Percentiles rank a stretch among this genome's conserved stretches.
Conservation (phyloP, 2,329 filamentous ascomycete genomes). For the Aspergillus piperis region DNA sequence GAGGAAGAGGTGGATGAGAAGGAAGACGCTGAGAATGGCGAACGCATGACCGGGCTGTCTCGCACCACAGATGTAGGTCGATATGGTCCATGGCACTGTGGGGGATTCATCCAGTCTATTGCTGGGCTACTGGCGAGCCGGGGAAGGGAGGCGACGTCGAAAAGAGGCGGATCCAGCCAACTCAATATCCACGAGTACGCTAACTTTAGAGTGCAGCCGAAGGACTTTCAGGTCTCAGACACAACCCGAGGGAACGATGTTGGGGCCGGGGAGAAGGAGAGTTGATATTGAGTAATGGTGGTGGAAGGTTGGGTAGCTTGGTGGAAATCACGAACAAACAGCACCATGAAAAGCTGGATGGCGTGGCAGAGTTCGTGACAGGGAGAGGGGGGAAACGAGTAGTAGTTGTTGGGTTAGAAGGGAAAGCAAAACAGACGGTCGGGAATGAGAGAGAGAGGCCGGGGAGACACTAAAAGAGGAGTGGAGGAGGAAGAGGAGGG, state of each 20-base stretch:
- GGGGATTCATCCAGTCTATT: slow-evolving; percentile 34
- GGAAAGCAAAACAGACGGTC: background rate
- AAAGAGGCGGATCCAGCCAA: slow-evolving; percentile 4
- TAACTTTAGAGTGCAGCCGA: background rate
- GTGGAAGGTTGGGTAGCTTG: background rate
- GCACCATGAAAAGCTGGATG: background rate
- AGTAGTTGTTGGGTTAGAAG: background rate
- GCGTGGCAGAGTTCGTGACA: background rate
- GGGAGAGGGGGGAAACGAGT: background rate
- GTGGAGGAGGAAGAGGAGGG: slow-evolving; percentile 17
- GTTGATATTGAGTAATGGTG: background rate
- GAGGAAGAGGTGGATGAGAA: slow-evolving; percentile 22
- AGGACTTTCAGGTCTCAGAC: background rate
- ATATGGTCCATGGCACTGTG: slow-evolving; percentile 35
- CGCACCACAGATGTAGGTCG: slow-evolving; percentile 27
- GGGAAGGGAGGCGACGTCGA: slow-evolving; percentile 9
- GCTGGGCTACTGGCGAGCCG: slow-evolving; percentile 12
- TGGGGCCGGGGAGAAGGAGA: background rate
- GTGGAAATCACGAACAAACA: background rate
- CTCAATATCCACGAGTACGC: background rate
- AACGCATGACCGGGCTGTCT: slow-evolving; percentile 33
- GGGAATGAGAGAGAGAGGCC: background rate
- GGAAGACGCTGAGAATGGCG: slow-evolving; percentile 23
- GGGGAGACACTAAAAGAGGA: background rate
- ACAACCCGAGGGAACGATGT: background rate